phyloP scores from a whole-genome alignment of 2,329 filamentous ascomycete species.

The Clarireedia sp. region DNA sequence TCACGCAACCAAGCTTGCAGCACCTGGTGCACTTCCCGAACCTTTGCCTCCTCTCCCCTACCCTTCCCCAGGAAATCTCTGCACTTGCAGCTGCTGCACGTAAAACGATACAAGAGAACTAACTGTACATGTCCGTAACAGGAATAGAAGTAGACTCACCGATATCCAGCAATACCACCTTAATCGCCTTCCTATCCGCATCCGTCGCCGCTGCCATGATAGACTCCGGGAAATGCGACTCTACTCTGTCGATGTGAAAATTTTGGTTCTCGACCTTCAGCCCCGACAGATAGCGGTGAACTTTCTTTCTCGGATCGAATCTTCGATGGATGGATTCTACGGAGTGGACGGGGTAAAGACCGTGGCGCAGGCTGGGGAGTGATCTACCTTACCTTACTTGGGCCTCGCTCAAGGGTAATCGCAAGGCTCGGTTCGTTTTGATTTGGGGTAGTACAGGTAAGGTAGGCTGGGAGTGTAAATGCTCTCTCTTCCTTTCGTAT shows the following conservation, averaged over 20 bases:
- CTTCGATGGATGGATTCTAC: not conserved
- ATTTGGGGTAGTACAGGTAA: too few species aligned
- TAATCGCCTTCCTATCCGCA: not conserved
- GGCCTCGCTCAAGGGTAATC: too few species aligned
- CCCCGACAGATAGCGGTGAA: constrained; percentile 6
- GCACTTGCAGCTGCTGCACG: not conserved
- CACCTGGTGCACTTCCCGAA: not conserved
- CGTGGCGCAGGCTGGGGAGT: not conserved
- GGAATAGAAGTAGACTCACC: constrained; percentile 20
- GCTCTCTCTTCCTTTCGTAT: not conserved
- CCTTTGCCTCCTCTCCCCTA: too few species aligned
- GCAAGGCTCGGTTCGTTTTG: too few species aligned
- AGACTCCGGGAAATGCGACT: too few species aligned
- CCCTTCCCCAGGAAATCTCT: not conserved
- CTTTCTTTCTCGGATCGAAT: not conserved
- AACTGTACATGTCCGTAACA: not conserved
- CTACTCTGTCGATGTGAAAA: not conserved
- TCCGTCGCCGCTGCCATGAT: not conserved
- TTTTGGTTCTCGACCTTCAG: not conserved
- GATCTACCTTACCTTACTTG: too few species aligned
- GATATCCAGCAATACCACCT: constrained; percentile 29
- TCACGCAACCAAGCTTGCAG: not conserved
- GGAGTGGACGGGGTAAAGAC: not conserved
- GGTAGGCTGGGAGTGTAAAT: too few species aligned
- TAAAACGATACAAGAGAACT: not conserved